Evolutionary conservation across 768 basidiomycete species (phyloP).

Genomic region (Auriscalpium vulgare): DNA sequence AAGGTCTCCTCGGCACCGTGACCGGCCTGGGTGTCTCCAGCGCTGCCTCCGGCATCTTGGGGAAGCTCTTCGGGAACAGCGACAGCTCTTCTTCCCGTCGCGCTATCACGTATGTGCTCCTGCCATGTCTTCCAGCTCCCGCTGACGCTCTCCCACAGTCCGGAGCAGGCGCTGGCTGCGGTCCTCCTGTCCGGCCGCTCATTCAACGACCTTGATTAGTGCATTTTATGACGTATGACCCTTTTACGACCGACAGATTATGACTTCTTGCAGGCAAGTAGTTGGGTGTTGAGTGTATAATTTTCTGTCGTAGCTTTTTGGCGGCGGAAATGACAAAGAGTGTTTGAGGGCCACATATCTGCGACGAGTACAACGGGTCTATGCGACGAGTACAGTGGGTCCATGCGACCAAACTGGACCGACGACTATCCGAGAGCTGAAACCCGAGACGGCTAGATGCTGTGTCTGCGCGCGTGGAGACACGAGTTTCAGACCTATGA

Average conservation of each 20-base stretch:
- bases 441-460: not conserved
- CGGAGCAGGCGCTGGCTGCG: not conserved
- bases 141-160: not conserved
- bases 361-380: no score
- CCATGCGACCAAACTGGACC: not conserved
- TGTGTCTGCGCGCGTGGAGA: not conserved
- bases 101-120: not conserved
- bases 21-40: not conserved
- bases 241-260: no score
- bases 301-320: no score
- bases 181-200: not conserved
- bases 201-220: not conserved
- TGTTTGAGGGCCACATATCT: no score
- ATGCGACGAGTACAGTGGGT: not conserved
- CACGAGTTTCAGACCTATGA: not conserved
- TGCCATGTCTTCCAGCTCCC: not conserved
- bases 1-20: not conserved
- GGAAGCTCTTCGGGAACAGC: not conserved
- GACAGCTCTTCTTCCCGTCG: not conserved
- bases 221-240: not conserved
- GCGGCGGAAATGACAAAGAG: no score
- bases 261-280: no score
- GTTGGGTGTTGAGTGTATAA: no score
- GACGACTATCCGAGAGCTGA: no score
- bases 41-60: not conserved